Evolutionary conservation across 768 basidiomycete species (phyloP), one percentile per base, ranked within the genome.

Genomic region (Mycena metata): DNA sequence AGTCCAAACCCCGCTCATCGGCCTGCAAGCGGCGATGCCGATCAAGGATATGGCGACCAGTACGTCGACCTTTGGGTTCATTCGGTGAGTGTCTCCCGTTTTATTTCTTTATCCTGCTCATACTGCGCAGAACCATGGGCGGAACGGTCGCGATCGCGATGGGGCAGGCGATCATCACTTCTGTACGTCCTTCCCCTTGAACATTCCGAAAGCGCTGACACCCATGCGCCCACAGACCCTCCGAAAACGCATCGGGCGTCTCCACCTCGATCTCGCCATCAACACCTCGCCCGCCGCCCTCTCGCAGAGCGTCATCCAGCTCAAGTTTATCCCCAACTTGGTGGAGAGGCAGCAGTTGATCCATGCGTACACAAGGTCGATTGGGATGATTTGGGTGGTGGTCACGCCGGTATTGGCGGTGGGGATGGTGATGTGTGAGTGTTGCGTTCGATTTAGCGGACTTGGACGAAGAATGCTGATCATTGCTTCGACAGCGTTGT

Each of bases 21-120:
- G 84, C 16, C 79, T 96, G 16, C 94, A 96, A 79, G 92, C 93
- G 1, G 90, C 94, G 0, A 96, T 96, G 94, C 95, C 95, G 0
- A 73, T 93, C 17, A 90, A 89, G 72, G 93, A 95, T 70, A 94
- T 95, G 93, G 93, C 94, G 3, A 94, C 94, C 2, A 89, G 88
- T 60, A 94, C 94, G 0, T 82, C 86, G 1, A 88, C 89, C 0
- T 91, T 91, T 73, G 86, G 87, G 23, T 90, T 96, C 74, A 80
- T 95, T 69, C 85, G 91, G 88, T 90, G 75, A 35, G 79, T 64
- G 19, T 21, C 55, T 36, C 19, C 33, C 26, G 10, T 16, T 35
- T 26, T n/a, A 17, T 66, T 6, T 26, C 5, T 69, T n/a, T 51
- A 41, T 47, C 9, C 35, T 49, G 69, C 24, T 49, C 36, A 30